Evolutionary conservation across 1,284 basidiomycete genomes (phyloP).

Genomic region (Melampsora larici-populina): DNA sequence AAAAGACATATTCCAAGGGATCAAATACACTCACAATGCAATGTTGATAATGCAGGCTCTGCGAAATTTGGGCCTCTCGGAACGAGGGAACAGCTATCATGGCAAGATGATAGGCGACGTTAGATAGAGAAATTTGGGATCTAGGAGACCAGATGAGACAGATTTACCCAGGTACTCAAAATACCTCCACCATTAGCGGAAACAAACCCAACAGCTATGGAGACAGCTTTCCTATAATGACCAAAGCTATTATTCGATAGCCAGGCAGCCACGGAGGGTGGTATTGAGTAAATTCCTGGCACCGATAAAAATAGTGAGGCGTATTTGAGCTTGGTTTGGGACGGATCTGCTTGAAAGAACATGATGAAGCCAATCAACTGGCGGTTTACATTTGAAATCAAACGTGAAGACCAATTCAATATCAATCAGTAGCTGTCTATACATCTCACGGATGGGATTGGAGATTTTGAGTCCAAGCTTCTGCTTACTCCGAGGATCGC

Average conservation of each 20-base stretch:
- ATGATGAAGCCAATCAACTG: slow-evolving; percentile 38
- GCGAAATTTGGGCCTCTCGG: slow-evolving; percentile 30
- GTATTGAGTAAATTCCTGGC: slow-evolving; percentile 25
- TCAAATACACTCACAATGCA: slow-evolving; percentile 21
- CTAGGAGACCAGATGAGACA: background rate
- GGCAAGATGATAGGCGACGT: background rate
- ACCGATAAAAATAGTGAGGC: slow-evolving; percentile 39
- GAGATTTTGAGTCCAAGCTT: background rate
- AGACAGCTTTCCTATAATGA: slow-evolving; percentile 22
- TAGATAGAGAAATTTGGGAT: background rate
- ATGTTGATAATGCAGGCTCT: slow-evolving; percentile 17
- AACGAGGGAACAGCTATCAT: slow-evolving; percentile 22
- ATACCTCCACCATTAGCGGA: slow-evolving; percentile 26
- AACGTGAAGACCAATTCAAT: background rate
- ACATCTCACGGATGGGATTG: too few species aligned
- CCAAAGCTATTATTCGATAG: slow-evolving; percentile 34
- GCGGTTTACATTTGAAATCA: background rate
- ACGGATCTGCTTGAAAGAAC: slow-evolving; percentile 1
- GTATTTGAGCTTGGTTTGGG: slow-evolving; percentile 26
- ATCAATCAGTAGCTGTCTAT: background rate
- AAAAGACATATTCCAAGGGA: background rate
- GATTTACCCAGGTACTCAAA: slow-evolving; percentile 37
- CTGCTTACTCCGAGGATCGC: slow-evolving; percentile 19
- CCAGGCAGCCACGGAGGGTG: slow-evolving; percentile 31
- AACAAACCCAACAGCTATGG: slow-evolving; percentile 32